Evolutionary conservation across 192 early-diverging fungal species (phyloP).

Genomic region (Entophlyctis helioformis): DNA sequence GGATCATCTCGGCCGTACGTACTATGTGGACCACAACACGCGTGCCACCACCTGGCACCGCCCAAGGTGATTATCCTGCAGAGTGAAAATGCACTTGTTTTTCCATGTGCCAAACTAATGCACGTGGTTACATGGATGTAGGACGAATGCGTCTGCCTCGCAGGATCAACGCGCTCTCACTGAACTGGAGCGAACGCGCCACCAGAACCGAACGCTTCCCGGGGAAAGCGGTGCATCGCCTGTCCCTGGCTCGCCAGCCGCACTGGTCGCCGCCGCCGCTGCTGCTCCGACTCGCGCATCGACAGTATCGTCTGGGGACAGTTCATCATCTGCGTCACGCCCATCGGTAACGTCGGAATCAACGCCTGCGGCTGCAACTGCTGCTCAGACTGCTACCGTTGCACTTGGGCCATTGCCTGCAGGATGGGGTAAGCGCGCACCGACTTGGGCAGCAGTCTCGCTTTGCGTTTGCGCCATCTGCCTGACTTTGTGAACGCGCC

Average conservation of each 20-base stretch:
- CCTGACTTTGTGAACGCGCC: no score
- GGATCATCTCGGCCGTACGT: conserved; percentile 85
- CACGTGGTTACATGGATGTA: no score
- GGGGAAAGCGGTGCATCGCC: conserved; percentile 38
- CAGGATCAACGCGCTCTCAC: conserved; percentile 37
- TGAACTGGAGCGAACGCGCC: conserved; percentile 63
- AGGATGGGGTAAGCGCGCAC: conserved; percentile 27
- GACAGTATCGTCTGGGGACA: no score
- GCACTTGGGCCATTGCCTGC: conserved; percentile 69
- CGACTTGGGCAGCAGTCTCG: no score
- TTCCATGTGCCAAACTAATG: no score
- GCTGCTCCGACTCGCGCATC: neutral
- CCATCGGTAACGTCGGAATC: conserved; percentile 6
- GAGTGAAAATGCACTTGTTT: neutral
- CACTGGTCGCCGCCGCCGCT: conserved; percentile 3
- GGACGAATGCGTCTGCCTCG: no score
- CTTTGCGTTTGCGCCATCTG: no score
- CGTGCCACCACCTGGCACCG: conserved; percentile 89
- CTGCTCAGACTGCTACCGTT: conserved; percentile 10
- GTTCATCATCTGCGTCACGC: no score
- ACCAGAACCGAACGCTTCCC: conserved; percentile 73
- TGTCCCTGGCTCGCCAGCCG: neutral
- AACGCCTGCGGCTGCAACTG: conserved; percentile 8
- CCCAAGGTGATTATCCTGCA: conserved; percentile 22
- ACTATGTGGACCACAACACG: conserved; percentile 98